phyloP scores from a whole-genome alignment of 306 rosid genomes.

The Sophora flavescens region DNA sequence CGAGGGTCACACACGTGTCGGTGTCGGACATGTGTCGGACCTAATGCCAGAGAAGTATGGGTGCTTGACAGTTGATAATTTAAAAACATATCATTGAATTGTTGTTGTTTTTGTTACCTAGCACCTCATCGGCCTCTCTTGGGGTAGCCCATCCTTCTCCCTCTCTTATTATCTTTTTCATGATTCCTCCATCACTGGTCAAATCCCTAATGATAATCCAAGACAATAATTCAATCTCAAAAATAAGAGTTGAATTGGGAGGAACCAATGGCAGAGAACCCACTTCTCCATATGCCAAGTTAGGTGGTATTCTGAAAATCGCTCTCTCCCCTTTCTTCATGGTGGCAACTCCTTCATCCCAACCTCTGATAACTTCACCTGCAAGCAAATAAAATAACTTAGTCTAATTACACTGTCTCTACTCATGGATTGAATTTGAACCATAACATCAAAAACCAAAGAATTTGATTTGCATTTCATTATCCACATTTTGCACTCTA shows the following conservation, averaged over 20 bases:
- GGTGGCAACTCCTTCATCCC: slow-evolving; percentile 73
- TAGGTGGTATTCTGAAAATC: slow-evolving; percentile 66
- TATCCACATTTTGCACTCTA: neutral
- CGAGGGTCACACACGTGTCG: too few species aligned
- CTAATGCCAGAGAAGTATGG: too few species aligned
- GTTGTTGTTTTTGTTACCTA: slow-evolving; percentile 49
- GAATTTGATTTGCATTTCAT: neutral
- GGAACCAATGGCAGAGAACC: slow-evolving; percentile 70
- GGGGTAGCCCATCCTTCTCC: slow-evolving; percentile 80
- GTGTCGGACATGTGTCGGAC: too few species aligned
- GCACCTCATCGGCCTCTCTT: slow-evolving; percentile 62
- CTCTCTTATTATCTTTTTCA: slow-evolving; percentile 61
- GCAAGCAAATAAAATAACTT: slow-evolving; percentile 26
- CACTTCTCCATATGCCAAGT: slow-evolving; percentile 64
- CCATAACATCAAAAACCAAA: too few species aligned
- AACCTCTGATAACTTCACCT: slow-evolving; percentile 78
- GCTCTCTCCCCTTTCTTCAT: slow-evolving; percentile 82
- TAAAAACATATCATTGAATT: neutral
- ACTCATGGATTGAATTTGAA: slow-evolving; percentile 3
- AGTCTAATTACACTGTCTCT: neutral
- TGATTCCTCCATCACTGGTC: slow-evolving; percentile 67
- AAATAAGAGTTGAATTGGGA: slow-evolving; percentile 67
- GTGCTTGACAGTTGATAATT: too few species aligned
- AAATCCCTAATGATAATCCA: slow-evolving; percentile 63
- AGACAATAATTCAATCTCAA: slow-evolving; percentile 65